Evolutionary conservation across 2,329 filamentous ascomycete species (phyloP).

Genomic region (Nemania diffusa): DNA sequence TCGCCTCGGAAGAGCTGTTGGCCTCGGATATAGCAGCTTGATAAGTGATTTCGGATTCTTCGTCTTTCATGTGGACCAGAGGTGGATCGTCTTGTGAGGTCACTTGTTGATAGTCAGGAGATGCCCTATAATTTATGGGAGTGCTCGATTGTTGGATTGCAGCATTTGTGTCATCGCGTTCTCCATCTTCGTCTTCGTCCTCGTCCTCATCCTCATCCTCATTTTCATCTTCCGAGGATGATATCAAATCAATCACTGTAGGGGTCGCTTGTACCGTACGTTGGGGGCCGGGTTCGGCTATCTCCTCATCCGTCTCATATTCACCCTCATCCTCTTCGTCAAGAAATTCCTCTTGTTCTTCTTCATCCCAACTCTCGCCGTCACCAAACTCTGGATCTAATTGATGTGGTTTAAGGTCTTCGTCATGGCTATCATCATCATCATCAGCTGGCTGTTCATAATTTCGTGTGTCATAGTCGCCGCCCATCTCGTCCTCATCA

Average conservation of each 20-base stretch:
- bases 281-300: constrained; percentile 2
- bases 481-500: constrained; percentile 48
- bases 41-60: constrained; percentile 18
- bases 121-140: constrained; percentile 19
- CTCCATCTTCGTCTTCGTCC: constrained; percentile 16
- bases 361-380: constrained; percentile 43
- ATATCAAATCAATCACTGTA: constrained; percentile 41
- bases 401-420: constrained; percentile 41
- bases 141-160: constrained; percentile 1
- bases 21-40: constrained; percentile 23
- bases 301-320: constrained; percentile 27
- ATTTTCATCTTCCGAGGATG: constrained; percentile 41
- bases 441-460: constrained; percentile 48
- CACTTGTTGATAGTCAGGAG: constrained; percentile 5
- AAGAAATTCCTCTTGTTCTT: constrained; percentile 29
- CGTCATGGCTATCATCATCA: constrained; percentile 49
- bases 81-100: background rate
- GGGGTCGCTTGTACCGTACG: constrained; percentile 24
- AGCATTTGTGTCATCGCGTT: constrained; percentile 7
- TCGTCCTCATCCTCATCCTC: constrained; percentile 31
- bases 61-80: constrained; percentile 2
- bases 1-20: background rate
- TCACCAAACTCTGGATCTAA: constrained; percentile 48
- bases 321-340: constrained; percentile 31
- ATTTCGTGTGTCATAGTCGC: constrained; percentile 48